Evolutionary conservation across 1,284 basidiomycete species (phyloP).

Genomic region (Singerocomus inundabilis): DNA sequence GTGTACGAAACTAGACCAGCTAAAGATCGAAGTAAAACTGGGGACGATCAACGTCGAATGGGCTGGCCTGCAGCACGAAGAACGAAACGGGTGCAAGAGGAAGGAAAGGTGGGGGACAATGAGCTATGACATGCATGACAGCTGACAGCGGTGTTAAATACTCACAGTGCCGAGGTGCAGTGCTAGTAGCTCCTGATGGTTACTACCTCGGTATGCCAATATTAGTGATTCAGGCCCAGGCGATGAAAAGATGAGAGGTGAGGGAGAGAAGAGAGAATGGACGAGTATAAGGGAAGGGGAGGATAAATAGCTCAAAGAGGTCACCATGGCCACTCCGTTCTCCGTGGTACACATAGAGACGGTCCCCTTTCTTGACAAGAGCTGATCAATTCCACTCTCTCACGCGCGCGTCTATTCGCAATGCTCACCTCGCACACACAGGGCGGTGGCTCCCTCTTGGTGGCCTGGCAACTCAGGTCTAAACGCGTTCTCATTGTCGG

Average conservation of each 20-base stretch:
- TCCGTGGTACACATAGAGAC: background rate
- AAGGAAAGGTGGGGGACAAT: slow-evolving; percentile 1
- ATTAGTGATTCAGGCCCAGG: background rate
- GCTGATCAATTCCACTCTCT: too few relatives aligned
- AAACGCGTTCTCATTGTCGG: slow-evolving; percentile 85
- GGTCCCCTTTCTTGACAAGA: too few relatives aligned
- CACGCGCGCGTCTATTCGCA: too few relatives aligned
- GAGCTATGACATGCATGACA: background rate
- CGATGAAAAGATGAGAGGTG: background rate
- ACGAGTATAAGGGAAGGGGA: background rate
- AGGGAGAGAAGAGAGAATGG: background rate
- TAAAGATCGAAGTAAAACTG: slow-evolving; percentile 11
- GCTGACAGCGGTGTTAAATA: slow-evolving; percentile 13
- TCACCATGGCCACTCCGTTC: slow-evolving; percentile 21
- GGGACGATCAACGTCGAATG: slow-evolving; percentile 32
- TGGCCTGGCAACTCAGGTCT: slow-evolving; percentile 85
- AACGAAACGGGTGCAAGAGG: background rate
- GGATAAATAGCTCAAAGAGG: background rate
- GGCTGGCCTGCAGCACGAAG: slow-evolving; percentile 22
- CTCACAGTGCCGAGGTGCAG: slow-evolving; percentile 10
- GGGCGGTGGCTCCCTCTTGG: slow-evolving; percentile 69
- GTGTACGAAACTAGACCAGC: slow-evolving; percentile 26
- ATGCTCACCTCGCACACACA: slow-evolving; percentile 1
- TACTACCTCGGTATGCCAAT: background rate
- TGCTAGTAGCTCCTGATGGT: slow-evolving; percentile 13